Evolutionary conservation across 495 filamentous ascomycete genomes (phyloP), one percentile per base, ranked within the genome.

Genomic region (Lophiotrema nucula): DNA sequence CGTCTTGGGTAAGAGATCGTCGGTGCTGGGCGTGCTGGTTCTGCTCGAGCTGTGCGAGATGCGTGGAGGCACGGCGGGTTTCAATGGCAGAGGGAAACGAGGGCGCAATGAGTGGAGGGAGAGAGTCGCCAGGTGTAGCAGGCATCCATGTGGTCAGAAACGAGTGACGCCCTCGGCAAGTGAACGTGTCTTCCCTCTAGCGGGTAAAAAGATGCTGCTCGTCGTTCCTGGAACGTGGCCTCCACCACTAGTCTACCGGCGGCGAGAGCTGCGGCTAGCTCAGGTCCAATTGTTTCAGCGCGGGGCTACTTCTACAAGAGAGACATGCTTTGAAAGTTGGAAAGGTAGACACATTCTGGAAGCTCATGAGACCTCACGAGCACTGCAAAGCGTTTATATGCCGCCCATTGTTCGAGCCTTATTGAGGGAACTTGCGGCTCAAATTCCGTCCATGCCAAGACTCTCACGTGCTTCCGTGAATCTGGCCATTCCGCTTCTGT

Each of bases 111-210:
- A 44, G 19, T 10, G 52, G 35, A 52, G 65, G 62, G 45, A 67
- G 53, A 38, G 59, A 42, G 41, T 68, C 65, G 59, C 62, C 65
- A 46, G 53, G 19, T 47, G 67, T 57, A 39, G 60, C 53, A 66
- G 69, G 69, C 69, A 72, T 72, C 67, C 67, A 72, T 70, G 57
- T 65, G 56, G 46, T 53, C 37, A 54, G 28, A 33, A 58, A 58
- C 45, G 45, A 35, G 24, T 23, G 43, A 46, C 19, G 24, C 25
- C 47, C n/a, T 5, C 31, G 37, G 12, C 43, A 55, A 50, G 23
- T n/a, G 50, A 58, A 49, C 25, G 44, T 53, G 59, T 65, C 46
- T 56, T 21, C 56, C 26, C 50, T 62, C 56, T 52, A 56, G 52
- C 52, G 43, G 58, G 43, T 39, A 59, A 59, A 49, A 31, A 15